Percentiles rank a stretch among this genome's conserved stretches.
These are phyloP conservation scores for Saccharomyces pastorianus DNA, from an alignment of 1,139 yeast genomes.

Conservation along the genomic window DNA sequence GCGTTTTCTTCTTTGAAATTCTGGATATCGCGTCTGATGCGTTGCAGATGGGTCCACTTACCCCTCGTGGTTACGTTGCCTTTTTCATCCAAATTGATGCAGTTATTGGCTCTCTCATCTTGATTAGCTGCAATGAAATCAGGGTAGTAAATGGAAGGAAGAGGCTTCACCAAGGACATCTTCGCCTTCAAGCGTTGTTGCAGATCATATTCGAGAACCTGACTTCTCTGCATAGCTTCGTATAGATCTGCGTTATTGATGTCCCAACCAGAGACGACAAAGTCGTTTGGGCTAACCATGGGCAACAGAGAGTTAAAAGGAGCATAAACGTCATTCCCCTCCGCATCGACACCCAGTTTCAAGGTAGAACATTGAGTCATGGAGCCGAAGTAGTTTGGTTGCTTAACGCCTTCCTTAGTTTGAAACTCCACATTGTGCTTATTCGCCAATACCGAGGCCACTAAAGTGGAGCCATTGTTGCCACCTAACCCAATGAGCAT, in stretches of 20 bases:
- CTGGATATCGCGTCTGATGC: slow-evolving; percentile 72
- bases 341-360: slow-evolving; percentile 74
- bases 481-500: slow-evolving; percentile 94
- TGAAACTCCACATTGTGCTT: slow-evolving; percentile 70
- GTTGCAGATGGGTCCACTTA: slow-evolving; percentile 89
- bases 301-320: slow-evolving; percentile 90
- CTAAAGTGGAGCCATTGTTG: slow-evolving; percentile 88
- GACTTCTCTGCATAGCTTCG: slow-evolving; percentile 75
- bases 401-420: slow-evolving; percentile 70
- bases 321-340: slow-evolving; percentile 83
- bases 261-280: slow-evolving; percentile 93
- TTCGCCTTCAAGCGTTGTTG: slow-evolving; percentile 68
- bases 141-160: slow-evolving; percentile 86
- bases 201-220: slow-evolving; percentile 79
- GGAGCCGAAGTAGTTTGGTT: slow-evolving; percentile 91
- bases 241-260: slow-evolving; percentile 64
- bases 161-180: slow-evolving; percentile 58
- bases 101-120: slow-evolving; percentile 83
- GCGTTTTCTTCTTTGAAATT: slow-evolving; percentile 66
- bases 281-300: slow-evolving; percentile 81
- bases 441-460: slow-evolving; percentile 81
- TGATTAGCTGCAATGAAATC: slow-evolving; percentile 96
- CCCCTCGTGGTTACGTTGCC: slow-evolving; percentile 49
- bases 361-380: slow-evolving; percentile 90
- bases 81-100: slow-evolving; percentile 48